Evolutionary conservation across 2,329 filamentous ascomycete genomes (phyloP).

Genomic region (Paraphaeosphaeria sporulosa): DNA sequence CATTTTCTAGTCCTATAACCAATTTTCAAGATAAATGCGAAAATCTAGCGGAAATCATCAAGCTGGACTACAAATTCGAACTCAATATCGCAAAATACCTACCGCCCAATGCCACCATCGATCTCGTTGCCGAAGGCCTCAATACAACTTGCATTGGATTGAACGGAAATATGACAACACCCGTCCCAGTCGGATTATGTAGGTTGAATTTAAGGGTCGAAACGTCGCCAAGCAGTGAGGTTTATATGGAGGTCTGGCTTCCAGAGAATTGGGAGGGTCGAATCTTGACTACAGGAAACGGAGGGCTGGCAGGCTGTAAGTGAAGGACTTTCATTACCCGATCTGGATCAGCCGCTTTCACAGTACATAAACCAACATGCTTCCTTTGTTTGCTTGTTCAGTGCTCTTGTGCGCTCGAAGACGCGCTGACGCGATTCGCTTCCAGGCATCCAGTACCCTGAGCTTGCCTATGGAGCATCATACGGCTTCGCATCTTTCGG

Average conservation of each 20-base stretch:
- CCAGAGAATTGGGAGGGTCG: constrained; percentile 49
- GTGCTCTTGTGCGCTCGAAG: no score
- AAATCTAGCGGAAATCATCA: constrained; percentile 4
- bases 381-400: no score
- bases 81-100: constrained; percentile 21
- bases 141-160: constrained; percentile 20
- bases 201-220: constrained; percentile 42
- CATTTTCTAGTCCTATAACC: not conserved
- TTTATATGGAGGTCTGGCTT: constrained; percentile 50
- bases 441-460: constrained; percentile 46
- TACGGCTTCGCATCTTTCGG: constrained; percentile 47
- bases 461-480: constrained; percentile 42
- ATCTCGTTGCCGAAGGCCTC: constrained; percentile 15
- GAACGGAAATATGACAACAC: not conserved
- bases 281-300: constrained; percentile 45
- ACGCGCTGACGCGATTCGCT: not conserved
- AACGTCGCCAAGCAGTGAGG: constrained; percentile 40
- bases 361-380: no score
- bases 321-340: constrained; percentile 3
- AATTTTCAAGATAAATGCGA: constrained; percentile 13
- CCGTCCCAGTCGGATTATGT: constrained; percentile 40
- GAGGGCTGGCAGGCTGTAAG: constrained; percentile 46
- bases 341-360: not conserved
- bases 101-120: constrained; percentile 17
- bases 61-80: constrained; percentile 13